Evolutionary conservation across 2,329 filamentous ascomycete genomes (phyloP), one percentile per base, ranked within the genome.

Genomic region (Dendrostoma leiphaemia): DNA sequence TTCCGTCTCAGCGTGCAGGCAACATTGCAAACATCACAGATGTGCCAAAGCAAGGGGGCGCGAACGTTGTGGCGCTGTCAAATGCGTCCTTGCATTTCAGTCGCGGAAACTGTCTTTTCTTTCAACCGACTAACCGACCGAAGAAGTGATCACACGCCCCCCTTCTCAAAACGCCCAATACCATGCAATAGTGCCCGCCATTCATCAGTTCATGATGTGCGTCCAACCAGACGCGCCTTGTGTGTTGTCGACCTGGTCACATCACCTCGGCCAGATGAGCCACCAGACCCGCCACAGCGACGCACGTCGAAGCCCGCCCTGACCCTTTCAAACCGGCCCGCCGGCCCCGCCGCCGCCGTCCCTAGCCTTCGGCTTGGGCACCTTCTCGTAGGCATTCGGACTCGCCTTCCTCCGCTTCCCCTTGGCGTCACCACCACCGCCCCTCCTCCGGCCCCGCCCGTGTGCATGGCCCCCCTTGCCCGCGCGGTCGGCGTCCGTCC

Each of bases 321-420:
- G n/a, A n/a, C n/a, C n/a, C n/a, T n/a, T 17, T 50, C 48, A 50
- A 3, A 43, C 54, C 23, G 54, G 28, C 12, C 41, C 54, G 12
- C 51, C 51, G n/a, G 46, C 41, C 15, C 29, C 51, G 28, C 28
- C 51, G 28, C 28, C 40, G 6, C 48, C 48, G n/a, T 52, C 56
- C 31, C 45, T 56, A 15, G 48, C 53, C 21, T 56, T 58, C 48
- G 56, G 48, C 49, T 56, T 58, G 4, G 56, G 56, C 24, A 56
- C 49, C 35, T 58, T 58, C 49, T 58, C 56, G 40, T 58, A 58
- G 3, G 56, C 56, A n/a, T 58, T 58, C 26, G 56, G 56, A 28
- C 56, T 58, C 24, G 53, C 53, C 49, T 56, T 58, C 53, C 56
- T 48, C 48, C 44, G 29, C 34, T 32, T 47, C 3, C 44, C 44